A percentile compares a stretch with the other conserved stretches of the same genome.
These are phyloP conservation scores for Dovyalis caffra DNA, from an alignment of 345 rosid genomes.

Conservation along the genomic window DNA sequence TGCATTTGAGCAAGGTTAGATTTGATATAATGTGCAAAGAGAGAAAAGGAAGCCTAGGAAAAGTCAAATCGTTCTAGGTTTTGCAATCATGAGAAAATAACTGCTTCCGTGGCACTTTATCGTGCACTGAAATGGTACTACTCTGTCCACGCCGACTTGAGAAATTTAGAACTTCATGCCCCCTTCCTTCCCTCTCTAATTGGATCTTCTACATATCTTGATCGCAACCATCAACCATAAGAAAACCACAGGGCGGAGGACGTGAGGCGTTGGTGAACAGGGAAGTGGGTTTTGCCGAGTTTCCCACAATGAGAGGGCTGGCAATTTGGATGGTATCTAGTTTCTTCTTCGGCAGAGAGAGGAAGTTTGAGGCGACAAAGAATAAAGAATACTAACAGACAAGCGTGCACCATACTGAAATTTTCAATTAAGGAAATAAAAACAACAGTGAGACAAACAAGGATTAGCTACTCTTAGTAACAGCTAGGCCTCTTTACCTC, in stretches of 20 bases:
- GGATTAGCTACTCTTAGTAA: not conserved
- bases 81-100: constrained; percentile 15
- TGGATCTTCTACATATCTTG: constrained; percentile 20
- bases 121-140: constrained; percentile 20
- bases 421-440: not conserved
- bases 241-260: constrained; percentile 31
- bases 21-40: not conserved
- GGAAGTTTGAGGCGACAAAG: constrained; percentile 2
- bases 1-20: constrained; percentile 33
- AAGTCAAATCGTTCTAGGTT: constrained; percentile 28
- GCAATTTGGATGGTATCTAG: constrained; percentile 4
- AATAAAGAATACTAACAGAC: not conserved
- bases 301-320: constrained; percentile 31
- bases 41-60: constrained; percentile 32
- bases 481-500: not conserved
- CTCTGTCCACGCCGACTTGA: constrained; percentile 17
- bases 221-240: constrained; percentile 26
- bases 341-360: constrained; percentile 6
- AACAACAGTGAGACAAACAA: not conserved
- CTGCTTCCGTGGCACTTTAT: constrained; percentile 10
- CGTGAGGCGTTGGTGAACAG: constrained; percentile 22
- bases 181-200: constrained; percentile 22
- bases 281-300: constrained; percentile 27
- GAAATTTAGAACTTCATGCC: constrained; percentile 35
- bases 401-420: not conserved